Evolutionary conservation across 805 yeast species (phyloP).

Genomic region (Komagataella pseudopastoris): DNA sequence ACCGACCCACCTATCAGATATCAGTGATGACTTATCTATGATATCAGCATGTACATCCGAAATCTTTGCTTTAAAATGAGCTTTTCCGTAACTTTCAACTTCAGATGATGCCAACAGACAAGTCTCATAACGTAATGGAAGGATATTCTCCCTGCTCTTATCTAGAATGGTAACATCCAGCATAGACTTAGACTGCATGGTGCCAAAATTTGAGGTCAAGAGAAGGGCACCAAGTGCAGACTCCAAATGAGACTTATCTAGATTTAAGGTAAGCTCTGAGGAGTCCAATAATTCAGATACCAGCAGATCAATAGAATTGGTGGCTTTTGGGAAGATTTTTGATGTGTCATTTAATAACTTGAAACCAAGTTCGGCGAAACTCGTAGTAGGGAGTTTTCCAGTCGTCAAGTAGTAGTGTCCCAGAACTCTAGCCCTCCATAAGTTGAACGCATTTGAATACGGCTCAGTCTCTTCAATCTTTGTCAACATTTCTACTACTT

Average conservation of each 20-base stretch:
- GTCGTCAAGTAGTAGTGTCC: conserved; percentile 14
- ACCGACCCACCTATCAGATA: neutral
- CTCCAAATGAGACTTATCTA: neutral
- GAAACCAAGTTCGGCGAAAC: neutral
- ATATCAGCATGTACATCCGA: neutral
- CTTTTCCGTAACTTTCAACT: neutral
- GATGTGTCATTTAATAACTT: neutral
- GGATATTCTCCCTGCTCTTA: neutral
- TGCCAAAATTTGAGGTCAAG: neutral
- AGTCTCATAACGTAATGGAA: neutral
- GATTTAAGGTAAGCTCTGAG: neutral
- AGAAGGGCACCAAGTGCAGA: neutral
- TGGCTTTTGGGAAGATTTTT: neutral
- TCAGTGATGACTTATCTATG: neutral
- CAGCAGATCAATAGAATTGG: neutral
- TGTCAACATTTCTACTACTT: neutral
- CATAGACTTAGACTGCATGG: neutral
- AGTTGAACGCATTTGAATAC: conserved; percentile 4
- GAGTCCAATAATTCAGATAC: neutral
- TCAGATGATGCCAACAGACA: neutral
- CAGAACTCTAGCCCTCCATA: conserved; percentile 19
- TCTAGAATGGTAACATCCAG: neutral
- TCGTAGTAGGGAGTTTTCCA: conserved; percentile 8
- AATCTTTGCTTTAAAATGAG: neutral
- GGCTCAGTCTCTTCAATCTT: neutral